Percentiles rank a stretch among this genome's conserved stretches.
Evolutionary conservation across 2,329 filamentous ascomycete species (phyloP).

Genomic region (Neoascochyta sp.): DNA sequence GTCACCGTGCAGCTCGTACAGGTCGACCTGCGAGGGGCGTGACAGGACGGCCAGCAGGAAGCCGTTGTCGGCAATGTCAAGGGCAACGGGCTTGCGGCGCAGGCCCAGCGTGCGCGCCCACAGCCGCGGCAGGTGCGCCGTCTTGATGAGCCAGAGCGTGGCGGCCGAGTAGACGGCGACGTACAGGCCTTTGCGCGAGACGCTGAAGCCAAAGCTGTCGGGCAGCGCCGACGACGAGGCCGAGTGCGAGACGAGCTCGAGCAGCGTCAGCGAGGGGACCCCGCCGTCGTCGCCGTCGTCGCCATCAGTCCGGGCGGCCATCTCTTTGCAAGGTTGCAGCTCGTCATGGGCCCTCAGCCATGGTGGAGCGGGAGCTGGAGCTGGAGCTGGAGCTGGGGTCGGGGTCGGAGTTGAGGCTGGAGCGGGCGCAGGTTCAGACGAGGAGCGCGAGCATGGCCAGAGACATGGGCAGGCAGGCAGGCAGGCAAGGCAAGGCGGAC

Average conservation of each 20-base stretch:
- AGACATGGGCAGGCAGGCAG: no score
- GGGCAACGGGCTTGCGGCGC: slow-evolving; percentile 49
- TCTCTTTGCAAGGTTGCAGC: no score
- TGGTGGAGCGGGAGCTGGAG: no score
- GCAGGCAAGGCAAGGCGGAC: no score
- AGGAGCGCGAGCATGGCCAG: no score
- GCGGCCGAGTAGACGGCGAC: slow-evolving; percentile 38
- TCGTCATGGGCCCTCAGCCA: no score
- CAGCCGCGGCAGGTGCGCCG: slow-evolving; percentile 33
- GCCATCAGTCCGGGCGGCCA: no score
- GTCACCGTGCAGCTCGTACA: slow-evolving; percentile 65
- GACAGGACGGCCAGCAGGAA: slow-evolving; percentile 74
- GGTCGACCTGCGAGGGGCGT: slow-evolving; percentile 75
- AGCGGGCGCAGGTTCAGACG: no score
- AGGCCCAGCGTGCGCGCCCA: slow-evolving; percentile 38
- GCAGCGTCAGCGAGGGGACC: slow-evolving; percentile 32
- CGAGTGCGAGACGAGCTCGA: slow-evolving; percentile 39
- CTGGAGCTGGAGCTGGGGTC: no score
- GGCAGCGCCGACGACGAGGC: slow-evolving; percentile 40
- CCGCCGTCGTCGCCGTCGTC: no score
- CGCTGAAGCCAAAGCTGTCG: slow-evolving; percentile 37
- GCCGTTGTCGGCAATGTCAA: slow-evolving; percentile 76
- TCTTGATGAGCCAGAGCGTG: slow-evolving; percentile 39
- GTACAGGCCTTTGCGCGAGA: slow-evolving; percentile 36
- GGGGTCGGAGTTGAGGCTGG: no score